Percentiles rank a stretch among this genome's conserved stretches.
Conservation (phyloP, 2,329 filamentous ascomycete species). For the Botrytis fabae region DNA sequence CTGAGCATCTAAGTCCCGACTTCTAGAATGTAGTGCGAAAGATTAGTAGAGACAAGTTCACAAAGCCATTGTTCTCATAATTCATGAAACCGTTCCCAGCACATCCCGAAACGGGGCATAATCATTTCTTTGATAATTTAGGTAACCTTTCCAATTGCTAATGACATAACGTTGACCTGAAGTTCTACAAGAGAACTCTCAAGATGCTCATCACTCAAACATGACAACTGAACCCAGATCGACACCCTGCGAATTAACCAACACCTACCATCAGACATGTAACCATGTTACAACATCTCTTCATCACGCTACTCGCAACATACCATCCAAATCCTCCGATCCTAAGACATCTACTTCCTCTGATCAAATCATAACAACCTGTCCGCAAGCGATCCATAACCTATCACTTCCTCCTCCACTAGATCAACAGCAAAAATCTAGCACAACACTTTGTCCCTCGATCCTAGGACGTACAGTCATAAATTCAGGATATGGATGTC, state of each 20-base stretch:
- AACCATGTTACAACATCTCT: conserved; percentile 18
- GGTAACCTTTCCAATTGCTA: not conserved
- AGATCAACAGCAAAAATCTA: not conserved
- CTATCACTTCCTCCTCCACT: conserved; percentile 13
- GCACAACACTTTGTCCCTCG: not conserved
- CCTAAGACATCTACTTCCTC: not conserved
- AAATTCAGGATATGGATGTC: conserved; percentile 19
- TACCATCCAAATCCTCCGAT: not conserved
- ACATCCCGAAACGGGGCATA: not conserved
- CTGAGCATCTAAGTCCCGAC: not conserved
- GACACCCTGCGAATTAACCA: conserved; percentile 2
- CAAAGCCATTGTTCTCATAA: conserved; percentile 7
- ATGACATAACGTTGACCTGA: too few species aligned
- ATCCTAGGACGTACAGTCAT: not conserved
- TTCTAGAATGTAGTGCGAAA: not conserved
- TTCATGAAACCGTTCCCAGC: not conserved
- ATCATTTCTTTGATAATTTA: conserved; percentile 4
- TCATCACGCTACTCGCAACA: conserved; percentile 3
- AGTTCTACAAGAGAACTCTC: not conserved
- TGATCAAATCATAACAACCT: not conserved
- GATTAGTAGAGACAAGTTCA: not conserved
- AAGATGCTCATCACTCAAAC: not conserved
- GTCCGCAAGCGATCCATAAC: conserved; percentile 17
- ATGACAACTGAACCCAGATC: conserved; percentile 1
- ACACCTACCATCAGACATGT: conserved; percentile 17